Conservation (phyloP, 2,329 filamentous ascomycete genomes). For the Calonectria multiphialidica region DNA sequence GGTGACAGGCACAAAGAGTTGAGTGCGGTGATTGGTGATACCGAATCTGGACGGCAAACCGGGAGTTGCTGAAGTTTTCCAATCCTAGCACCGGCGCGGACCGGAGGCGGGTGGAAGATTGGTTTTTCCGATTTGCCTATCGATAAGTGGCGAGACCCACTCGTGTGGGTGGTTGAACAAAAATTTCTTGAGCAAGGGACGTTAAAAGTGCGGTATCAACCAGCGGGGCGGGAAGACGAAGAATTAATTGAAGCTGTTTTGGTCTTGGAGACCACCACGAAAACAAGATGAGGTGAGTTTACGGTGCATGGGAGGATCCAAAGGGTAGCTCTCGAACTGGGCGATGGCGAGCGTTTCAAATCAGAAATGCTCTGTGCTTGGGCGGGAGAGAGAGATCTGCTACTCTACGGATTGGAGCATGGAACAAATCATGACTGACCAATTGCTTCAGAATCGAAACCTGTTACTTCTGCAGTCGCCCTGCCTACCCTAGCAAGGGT, state of each 20-base stretch:
- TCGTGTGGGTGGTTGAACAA: constrained; percentile 32
- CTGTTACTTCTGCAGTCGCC: constrained; percentile 61
- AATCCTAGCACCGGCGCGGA: constrained; percentile 40
- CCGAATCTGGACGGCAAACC: constrained; percentile 34
- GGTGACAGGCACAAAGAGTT: constrained; percentile 24
- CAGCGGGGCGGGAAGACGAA: constrained; percentile 40
- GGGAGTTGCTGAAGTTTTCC: constrained; percentile 41
- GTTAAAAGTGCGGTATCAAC: constrained; percentile 37
- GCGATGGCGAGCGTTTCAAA: background rate
- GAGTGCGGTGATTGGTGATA: constrained; percentile 23
- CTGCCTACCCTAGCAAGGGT: constrained; percentile 67
- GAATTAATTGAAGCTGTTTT: constrained; percentile 42
- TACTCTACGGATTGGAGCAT: constrained; percentile 9
- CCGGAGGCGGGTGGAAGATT: constrained; percentile 29
- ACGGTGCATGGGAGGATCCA: background rate
- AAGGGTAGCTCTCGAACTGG: background rate
- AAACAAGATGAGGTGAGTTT: constrained; percentile 43
- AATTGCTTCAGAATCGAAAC: constrained; percentile 54
- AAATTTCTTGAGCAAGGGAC: constrained; percentile 39
- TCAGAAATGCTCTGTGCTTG: background rate
- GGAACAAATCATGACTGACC: constrained; percentile 27
- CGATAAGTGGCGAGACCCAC: constrained; percentile 34
- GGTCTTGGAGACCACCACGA: constrained; percentile 41
- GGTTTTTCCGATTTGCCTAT: constrained; percentile 40
- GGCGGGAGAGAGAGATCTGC: background rate